Base-by-base conservation (phyloP, 2,329 filamentous ascomycete species). In the Ceratocystis destructans region DNA sequence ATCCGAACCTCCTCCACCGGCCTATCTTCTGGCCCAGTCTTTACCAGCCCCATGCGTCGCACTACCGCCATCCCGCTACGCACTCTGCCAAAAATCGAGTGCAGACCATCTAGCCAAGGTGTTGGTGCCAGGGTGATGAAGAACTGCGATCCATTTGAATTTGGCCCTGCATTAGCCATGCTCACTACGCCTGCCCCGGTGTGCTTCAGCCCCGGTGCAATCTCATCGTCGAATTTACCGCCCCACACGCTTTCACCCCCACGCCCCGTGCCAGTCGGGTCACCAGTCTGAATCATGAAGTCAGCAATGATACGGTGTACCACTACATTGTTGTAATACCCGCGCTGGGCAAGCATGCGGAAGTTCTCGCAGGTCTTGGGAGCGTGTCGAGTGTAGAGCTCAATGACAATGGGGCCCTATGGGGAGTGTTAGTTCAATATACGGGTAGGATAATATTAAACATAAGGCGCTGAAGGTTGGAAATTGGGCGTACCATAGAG, bases 201-300 rank as follows among this genome's bases (percentile, higher is more conserved):
- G 78, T 99, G 94, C 74, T 93, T 94, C 65, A 99, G 79, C 3
- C 79, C 78, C 1, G 85, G 77, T 61, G 82, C 79, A 71, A 97
- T 93, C 80, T 99, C 94, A 77, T 99, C 94, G 69, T 87, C 90
- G 75, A 97, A 97, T 74, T 90, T 93, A 63, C 91, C 89, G 72
- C 93, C 94, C 76, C 90, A 97, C 78, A 96, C 96, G 69, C 87
- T 92, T 67, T 81, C 81, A 67, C 94, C 94, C 71, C 94, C 94
- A 68, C 91, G 86, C 64, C 94, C 94, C 1, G 91, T 96, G 68
- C 92, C 93, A 0, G 93, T 96, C 1, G 93, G 93, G 75, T 99
- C 94, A 68, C 93, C 92, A 69, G 88, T 89, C 78, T 97, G 93
- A 67, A 96, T 82, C 93, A 99, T 97, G 80, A 99, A 99, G 77